phyloP scores from a whole-genome alignment of 108 stramenopile genomes.

The Fragilariopsis cylindrus region DNA sequence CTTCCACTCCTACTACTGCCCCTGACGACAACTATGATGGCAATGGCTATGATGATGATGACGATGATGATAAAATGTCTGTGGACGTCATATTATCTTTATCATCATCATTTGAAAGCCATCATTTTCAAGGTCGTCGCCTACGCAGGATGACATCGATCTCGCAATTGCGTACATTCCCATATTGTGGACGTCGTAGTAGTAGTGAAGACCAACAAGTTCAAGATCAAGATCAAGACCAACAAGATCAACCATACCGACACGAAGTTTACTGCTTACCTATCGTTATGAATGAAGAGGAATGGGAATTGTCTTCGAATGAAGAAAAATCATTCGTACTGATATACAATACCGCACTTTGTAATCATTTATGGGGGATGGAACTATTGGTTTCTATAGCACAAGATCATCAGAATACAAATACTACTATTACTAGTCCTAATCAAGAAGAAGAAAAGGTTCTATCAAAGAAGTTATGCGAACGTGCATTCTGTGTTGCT shows the following conservation, averaged over 20 bases:
- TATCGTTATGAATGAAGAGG: not conserved
- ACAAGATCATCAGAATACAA: not conserved
- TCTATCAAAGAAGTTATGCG: not conserved
- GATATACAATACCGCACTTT: slow-evolving; percentile 7
- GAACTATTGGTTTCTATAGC: not conserved
- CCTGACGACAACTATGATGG: no score
- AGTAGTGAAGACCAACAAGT: no score
- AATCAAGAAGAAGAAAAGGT: not conserved
- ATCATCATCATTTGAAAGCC: no score
- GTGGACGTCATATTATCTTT: no score
- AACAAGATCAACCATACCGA: not conserved
- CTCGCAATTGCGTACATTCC: no score
- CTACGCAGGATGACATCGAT: no score
- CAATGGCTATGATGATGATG: no score
- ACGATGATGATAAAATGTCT: no score
- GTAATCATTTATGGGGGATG: slow-evolving; percentile 12
- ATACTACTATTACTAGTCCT: not conserved
- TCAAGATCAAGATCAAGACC: no score
- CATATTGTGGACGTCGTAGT: no score
- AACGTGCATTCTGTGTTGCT: not conserved
- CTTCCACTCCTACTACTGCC: no score
- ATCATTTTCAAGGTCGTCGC: no score
- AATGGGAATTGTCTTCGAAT: not conserved
- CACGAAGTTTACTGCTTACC: slow-evolving; percentile 6
- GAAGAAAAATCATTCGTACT: slow-evolving; percentile 1